phyloP scores from a whole-genome alignment of 2,329 filamentous ascomycete species.

The Delphinella strobiligena region DNA sequence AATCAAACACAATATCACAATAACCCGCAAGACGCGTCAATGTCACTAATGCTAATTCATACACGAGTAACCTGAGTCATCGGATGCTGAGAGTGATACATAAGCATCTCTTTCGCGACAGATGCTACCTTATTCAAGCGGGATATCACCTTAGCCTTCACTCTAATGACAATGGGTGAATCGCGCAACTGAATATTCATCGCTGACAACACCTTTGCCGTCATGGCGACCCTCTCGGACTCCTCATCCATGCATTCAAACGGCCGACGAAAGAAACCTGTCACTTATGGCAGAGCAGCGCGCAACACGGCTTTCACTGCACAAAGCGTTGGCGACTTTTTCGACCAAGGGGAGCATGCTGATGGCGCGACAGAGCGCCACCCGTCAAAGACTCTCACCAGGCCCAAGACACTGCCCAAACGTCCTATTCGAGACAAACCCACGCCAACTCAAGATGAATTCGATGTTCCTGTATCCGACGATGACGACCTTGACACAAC shows the following conservation, averaged over 20 bases:
- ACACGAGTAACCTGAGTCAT: no score
- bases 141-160: no score
- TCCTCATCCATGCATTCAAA: neutral
- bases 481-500: conserved; percentile 1
- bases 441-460: conserved; percentile 12
- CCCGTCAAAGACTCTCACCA: neutral
- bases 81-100: no score
- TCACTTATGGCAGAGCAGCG: conserved; percentile 27
- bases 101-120: no score
- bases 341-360: neutral
- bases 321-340: conserved; percentile 1
- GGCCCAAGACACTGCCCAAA: neutral
- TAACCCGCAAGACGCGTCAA: no score
- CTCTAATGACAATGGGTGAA: no score
- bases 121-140: no score
- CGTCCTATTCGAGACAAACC: neutral
- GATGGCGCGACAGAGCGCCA: neutral
- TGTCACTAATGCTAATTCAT: no score
- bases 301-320: conserved; percentile 13
- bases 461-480: conserved; percentile 23
- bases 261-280: conserved; percentile 20
- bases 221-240: conserved; percentile 1
- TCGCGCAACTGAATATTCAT: no score
- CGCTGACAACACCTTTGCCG: neutral
- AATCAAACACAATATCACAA: no score